Percentiles rank a stretch among this genome's conserved stretches.
Conservation (phyloP, 2,329 filamentous ascomycete genomes). For the Pseudogymnoascus sp. region DNA sequence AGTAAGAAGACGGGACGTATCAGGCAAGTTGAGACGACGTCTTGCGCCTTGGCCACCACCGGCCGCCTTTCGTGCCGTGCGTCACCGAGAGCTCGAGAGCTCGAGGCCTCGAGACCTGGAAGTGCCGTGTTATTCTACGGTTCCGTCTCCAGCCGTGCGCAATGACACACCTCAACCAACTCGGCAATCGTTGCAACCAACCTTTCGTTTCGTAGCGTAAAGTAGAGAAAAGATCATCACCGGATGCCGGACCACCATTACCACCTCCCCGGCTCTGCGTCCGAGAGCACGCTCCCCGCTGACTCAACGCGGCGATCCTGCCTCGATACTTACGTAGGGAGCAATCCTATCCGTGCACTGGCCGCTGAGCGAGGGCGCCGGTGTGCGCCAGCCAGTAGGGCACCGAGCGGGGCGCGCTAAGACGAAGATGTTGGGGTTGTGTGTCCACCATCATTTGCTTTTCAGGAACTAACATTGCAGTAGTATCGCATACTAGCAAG, state of each 20-base stretch:
- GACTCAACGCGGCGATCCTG: neutral
- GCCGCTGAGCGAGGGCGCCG: neutral
- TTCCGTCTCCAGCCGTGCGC: neutral
- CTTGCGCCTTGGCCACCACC: neutral
- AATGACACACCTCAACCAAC: neutral
- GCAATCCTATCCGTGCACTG: neutral
- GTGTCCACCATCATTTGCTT: neutral
- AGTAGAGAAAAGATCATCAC: neutral
- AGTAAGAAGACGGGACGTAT: neutral
- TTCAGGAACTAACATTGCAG: neutral
- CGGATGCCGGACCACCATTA: neutral
- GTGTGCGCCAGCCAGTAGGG: neutral
- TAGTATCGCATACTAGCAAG: neutral
- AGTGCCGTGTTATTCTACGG: neutral
- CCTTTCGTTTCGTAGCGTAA: neutral
- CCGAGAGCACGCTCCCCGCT: neutral
- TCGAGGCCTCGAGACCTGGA: neutral
- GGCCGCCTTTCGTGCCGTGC: neutral
- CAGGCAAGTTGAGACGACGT: neutral
- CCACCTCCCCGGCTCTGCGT: neutral
- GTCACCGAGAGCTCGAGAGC: neutral
- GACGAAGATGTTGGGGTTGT: neutral
- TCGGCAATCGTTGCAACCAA: neutral
- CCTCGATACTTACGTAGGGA: neutral
- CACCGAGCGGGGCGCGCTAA: neutral